phyloP scores from a whole-genome alignment of 1,284 basidiomycete species.

The Puccinia horiana region DNA sequence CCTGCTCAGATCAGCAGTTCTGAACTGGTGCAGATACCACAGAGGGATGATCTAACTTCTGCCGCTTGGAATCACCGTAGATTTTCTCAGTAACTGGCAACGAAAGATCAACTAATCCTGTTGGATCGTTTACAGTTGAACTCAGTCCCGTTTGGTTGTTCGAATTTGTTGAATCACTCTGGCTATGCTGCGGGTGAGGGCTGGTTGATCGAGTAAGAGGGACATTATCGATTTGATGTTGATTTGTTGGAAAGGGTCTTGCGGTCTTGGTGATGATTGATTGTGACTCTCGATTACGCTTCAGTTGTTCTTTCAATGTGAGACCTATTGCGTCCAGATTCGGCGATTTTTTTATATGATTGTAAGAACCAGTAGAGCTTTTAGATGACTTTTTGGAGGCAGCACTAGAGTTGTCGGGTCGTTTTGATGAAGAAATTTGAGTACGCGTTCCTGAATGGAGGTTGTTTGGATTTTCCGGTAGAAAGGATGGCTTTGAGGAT shows the following conservation, averaged over 20 bases:
- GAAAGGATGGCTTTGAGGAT: slow-evolving; percentile 34
- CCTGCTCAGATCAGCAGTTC: not conserved
- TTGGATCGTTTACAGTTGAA: not conserved
- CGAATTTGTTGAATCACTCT: not conserved
- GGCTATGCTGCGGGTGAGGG: not conserved
- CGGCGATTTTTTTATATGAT: not conserved
- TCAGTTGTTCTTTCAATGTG: slow-evolving; percentile 44
- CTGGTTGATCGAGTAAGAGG: not conserved
- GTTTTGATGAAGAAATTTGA: not conserved
- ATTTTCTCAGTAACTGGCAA: not conserved
- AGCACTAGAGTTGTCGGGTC: not conserved
- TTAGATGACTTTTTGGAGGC: not conserved
- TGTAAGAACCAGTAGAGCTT: not conserved
- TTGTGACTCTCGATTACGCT: slow-evolving; percentile 33
- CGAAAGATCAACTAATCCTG: not conserved
- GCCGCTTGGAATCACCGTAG: not conserved
- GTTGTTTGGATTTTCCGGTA: slow-evolving; percentile 40
- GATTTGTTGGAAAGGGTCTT: not conserved
- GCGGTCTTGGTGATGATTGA: not conserved
- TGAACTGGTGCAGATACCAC: not conserved
- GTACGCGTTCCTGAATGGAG: not conserved
- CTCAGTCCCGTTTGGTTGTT: not conserved
- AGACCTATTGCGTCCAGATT: slow-evolving; percentile 40
- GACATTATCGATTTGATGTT: not conserved
- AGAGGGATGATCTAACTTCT: not conserved